Percentiles rank a stretch among this genome's conserved stretches.
Evolutionary conservation across 495 filamentous ascomycete genomes (phyloP).

Genomic region (Penicillium verhagenii): DNA sequence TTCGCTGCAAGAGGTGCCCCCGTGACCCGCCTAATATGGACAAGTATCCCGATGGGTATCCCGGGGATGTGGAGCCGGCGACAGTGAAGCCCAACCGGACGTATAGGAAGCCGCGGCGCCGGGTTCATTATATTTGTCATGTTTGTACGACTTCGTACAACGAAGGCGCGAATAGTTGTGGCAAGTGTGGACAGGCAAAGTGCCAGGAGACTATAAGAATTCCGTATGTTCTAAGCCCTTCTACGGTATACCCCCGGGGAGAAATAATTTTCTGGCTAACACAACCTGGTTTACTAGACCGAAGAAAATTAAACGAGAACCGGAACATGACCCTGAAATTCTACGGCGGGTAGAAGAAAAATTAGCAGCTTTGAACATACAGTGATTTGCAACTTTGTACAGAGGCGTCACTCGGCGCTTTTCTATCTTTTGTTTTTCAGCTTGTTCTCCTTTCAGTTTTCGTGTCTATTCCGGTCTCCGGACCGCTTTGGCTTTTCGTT

Average conservation of each 20-base stretch:
- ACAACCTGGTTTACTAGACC: slow-evolving; percentile 51
- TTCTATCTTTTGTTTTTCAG: background rate
- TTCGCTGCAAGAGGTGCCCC: slow-evolving; percentile 78
- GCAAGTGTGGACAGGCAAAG: slow-evolving; percentile 60
- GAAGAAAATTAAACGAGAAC: slow-evolving; percentile 58
- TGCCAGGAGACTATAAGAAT: slow-evolving; percentile 46
- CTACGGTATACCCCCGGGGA: no score
- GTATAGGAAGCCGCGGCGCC: slow-evolving; percentile 43
- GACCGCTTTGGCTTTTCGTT: background rate
- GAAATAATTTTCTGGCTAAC: slow-evolving; percentile 30
- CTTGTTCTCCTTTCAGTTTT: no score
- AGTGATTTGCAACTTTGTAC: background rate
- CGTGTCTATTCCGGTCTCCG: background rate
- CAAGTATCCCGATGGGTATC: slow-evolving; percentile 76
- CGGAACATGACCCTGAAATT: slow-evolving; percentile 66
- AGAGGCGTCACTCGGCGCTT: background rate
- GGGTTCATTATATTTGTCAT: slow-evolving; percentile 63
- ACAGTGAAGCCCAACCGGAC: slow-evolving; percentile 34
- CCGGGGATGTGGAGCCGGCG: slow-evolving; percentile 59
- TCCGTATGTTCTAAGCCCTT: no score
- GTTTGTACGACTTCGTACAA: slow-evolving; percentile 57
- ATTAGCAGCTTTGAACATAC: slow-evolving; percentile 37
- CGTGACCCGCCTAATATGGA: slow-evolving; percentile 71
- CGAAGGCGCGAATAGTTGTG: slow-evolving; percentile 49
- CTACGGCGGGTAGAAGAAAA: slow-evolving; percentile 58